Percentiles rank a stretch among this genome's conserved stretches.
Evolutionary conservation across 495 filamentous ascomycete genomes (phyloP).

Genomic region (Aspergillus avenaceus): DNA sequence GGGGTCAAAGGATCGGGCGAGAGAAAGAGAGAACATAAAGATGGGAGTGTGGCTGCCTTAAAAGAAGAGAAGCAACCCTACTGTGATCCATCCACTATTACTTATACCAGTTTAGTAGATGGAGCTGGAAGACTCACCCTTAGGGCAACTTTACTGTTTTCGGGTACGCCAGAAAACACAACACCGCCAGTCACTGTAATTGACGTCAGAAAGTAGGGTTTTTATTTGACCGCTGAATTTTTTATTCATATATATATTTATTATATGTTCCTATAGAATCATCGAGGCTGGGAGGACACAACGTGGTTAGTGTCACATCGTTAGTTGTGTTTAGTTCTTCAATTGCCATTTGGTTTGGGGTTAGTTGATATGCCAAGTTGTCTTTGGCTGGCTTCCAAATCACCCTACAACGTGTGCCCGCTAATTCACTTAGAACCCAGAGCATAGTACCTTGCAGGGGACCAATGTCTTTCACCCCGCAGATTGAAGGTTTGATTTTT

Average conservation of each 20-base stretch:
- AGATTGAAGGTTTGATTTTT: too few species aligned
- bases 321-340: not conserved
- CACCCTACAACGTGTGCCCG: not conserved
- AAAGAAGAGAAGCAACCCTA: not conserved
- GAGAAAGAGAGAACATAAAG: not conserved
- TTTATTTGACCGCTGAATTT: not conserved
- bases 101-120: not conserved
- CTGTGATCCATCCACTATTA: not conserved
- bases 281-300: not conserved
- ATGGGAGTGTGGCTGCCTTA: not conserved
- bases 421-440: too few species aligned
- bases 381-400: not conserved
- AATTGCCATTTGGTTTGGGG: not conserved
- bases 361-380: not conserved
- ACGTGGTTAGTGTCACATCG: not conserved
- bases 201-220: not conserved
- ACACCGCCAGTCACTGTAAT: not conserved
- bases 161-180: not conserved
- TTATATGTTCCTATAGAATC: not conserved
- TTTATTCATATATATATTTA: not conserved
- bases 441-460: not conserved
- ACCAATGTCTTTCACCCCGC: too few species aligned
- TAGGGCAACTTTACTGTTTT: not conserved
- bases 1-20: not conserved
- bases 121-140: not conserved